A percentile compares a stretch with the other conserved stretches of the same genome.
Evolutionary conservation across 2,329 filamentous ascomycete species (phyloP).

Genomic region (Pseudogymnoascus destructans): DNA sequence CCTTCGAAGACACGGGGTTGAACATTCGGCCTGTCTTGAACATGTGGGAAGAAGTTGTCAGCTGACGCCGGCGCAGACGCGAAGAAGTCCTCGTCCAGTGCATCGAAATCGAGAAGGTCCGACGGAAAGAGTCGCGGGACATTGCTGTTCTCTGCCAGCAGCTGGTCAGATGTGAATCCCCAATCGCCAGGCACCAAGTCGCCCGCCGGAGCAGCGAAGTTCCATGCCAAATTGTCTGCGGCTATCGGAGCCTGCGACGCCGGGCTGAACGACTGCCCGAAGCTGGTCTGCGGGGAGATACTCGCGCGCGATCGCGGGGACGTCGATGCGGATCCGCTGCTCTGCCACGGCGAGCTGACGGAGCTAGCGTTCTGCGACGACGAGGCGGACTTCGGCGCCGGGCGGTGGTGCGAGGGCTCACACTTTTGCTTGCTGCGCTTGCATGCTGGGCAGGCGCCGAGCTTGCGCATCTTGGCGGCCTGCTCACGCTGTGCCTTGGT

Average conservation of each 20-base stretch:
- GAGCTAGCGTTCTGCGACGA: neutral
- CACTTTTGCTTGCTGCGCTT: constrained; percentile 41
- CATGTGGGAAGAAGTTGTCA: neutral
- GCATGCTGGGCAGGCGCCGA: constrained; percentile 54
- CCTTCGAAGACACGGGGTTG: neutral
- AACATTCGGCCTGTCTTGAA: neutral
- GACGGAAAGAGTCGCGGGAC: neutral
- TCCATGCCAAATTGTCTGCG: neutral
- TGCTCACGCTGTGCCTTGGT: constrained; percentile 56
- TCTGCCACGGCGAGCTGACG: neutral
- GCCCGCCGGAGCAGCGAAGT: neutral
- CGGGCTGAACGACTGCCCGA: constrained; percentile 1
- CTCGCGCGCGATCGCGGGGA: neutral
- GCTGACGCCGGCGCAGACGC: neutral
- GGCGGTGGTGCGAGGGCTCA: constrained; percentile 23
- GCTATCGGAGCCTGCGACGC: neutral
- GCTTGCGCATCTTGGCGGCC: constrained; percentile 52
- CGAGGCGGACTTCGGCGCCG: constrained; percentile 5
- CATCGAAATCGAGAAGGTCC: neutral
- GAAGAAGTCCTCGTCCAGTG: neutral
- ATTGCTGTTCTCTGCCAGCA: neutral
- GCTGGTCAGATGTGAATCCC: neutral
- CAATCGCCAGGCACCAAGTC: neutral
- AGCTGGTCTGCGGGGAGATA: neutral
- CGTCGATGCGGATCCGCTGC: neutral